Evolutionary conservation across 805 yeast species (phyloP).

Genomic region (Saccharomycopsis sp.): DNA sequence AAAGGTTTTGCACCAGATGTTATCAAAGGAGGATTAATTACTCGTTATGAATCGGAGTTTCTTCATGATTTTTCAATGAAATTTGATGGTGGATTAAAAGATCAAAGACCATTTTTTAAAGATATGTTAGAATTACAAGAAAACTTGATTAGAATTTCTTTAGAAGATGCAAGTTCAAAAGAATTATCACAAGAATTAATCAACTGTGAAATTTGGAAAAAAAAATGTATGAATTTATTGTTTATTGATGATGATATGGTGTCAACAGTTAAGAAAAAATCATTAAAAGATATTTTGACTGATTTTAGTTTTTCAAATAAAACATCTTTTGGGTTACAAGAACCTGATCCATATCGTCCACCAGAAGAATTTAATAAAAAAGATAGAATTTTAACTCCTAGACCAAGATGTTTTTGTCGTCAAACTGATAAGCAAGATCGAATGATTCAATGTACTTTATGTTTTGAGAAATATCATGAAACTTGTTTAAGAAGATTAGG

Average conservation of each 20-base stretch:
- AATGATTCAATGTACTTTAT: constrained; percentile 62
- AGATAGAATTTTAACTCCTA: constrained; percentile 3
- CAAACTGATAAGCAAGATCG: constrained; percentile 42
- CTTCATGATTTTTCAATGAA: constrained; percentile 11
- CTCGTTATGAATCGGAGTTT: constrained; percentile 3
- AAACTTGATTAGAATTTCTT: constrained; percentile 14
- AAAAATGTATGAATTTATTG: constrained; percentile 25
- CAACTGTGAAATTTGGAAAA: constrained; percentile 29
- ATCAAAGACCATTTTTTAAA: constrained; percentile 24
- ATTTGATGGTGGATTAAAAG: constrained; percentile 24
- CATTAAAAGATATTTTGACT: constrained; percentile 10
- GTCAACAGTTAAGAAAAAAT: neutral
- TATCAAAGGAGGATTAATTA: constrained; percentile 4
- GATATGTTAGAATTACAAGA: constrained; percentile 24
- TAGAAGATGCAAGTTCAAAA: constrained; percentile 17
- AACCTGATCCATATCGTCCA: constrained; percentile 4
- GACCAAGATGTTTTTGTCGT: constrained; percentile 48
- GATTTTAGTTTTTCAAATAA: constrained; percentile 4
- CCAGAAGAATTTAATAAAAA: constrained; percentile 7
- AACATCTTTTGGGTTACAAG: neutral
- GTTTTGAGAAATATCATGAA: constrained; percentile 66
- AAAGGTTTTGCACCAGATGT: neutral
- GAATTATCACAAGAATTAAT: constrained; percentile 20
- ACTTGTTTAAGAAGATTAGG: constrained; percentile 37
- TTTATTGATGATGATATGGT: constrained; percentile 28